These are phyloP conservation scores for Pichia sp. DNA, from an alignment of 1,139 yeast species.

Conservation along the genomic window DNA sequence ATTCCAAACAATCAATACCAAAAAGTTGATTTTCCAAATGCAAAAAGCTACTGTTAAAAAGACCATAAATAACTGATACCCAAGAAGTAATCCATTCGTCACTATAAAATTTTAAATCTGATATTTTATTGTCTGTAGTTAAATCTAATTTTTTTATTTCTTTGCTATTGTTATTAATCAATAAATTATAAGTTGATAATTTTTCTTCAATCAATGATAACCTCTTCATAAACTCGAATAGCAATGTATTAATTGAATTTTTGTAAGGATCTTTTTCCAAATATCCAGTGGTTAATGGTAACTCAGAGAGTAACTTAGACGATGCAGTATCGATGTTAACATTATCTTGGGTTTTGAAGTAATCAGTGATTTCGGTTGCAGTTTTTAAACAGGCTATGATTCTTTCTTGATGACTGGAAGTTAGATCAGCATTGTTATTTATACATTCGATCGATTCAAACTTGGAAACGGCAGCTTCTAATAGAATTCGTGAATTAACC, in stretches of 20 bases:
- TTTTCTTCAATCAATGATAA: slow-evolving; percentile 10
- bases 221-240: slow-evolving; percentile 19
- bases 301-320: background rate
- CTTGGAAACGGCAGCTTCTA: slow-evolving; percentile 24
- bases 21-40: slow-evolving; percentile 23
- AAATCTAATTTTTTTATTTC: slow-evolving; percentile 5
- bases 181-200: slow-evolving; percentile 1
- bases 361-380: slow-evolving; percentile 15
- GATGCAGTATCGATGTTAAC: background rate
- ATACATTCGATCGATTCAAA: slow-evolving; percentile 15
- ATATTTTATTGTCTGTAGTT: slow-evolving; percentile 6
- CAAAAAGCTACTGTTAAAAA: slow-evolving; percentile 22
- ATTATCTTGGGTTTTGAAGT: slow-evolving; percentile 6
- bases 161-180: slow-evolving; percentile 5
- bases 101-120: slow-evolving; percentile 12
- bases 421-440: slow-evolving; percentile 6
- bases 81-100: slow-evolving; percentile 24
- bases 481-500: slow-evolving; percentile 22
- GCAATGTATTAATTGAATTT: slow-evolving; percentile 5
- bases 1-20: slow-evolving; percentile 22
- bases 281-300: background rate
- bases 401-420: slow-evolving; percentile 6
- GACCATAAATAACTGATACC: slow-evolving; percentile 25
- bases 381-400: slow-evolving; percentile 17
- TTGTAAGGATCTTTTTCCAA: background rate